Base-by-base conservation (phyloP, 768 basidiomycete species). In the Paxillus ammoniavirescens region DNA sequence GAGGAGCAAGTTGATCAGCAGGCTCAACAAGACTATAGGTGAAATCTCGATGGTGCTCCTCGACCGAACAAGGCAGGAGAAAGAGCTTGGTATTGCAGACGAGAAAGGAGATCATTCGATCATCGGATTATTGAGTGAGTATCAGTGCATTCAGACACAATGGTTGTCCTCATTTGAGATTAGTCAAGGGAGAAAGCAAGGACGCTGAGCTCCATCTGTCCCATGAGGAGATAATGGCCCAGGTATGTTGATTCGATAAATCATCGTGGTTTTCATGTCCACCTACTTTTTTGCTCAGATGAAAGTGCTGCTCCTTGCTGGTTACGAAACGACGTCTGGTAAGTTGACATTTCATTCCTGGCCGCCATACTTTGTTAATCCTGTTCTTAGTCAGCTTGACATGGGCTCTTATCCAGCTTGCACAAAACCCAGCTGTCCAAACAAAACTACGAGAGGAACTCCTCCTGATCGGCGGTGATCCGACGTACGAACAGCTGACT, bases 321-420 rank as follows among this genome's bases (percentile, higher is more conserved):
- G 80, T 36, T 83, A 82, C 49, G 81, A 82, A 65, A 82, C 81
- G 4, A 82, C 81, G 2, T 64, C 66, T 3, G 55, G 66, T 61
- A 49, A 15, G 60, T 54, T 15, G 30, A 8, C 17, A n/a, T 23
- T 43, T 14, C 23, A 31, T 26, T 42, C 17, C 13, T 33, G 10
- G 35, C 36, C 8, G 6, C 8, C 49, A 40, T 33, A 38, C 30
- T 44, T 41, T 14, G 13, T 14, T 35, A 77, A 76, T 12, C 35
- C 3, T 35, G 35, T 35, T 5, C 10, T 5, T 13, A 35, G 35
- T 35, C 12, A 35, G 35, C 35, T 13, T 35, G 35, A 35, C 35
- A 7, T 85, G 83, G 82, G 78, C 82, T 3, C 68, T 86, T 0
- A 78, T 84, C 31, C 83, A 84, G 60, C 76, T 85, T 1, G 72